Base-by-base conservation (phyloP, 345 rosid genomes). In the Eucalyptus sp. region DNA sequence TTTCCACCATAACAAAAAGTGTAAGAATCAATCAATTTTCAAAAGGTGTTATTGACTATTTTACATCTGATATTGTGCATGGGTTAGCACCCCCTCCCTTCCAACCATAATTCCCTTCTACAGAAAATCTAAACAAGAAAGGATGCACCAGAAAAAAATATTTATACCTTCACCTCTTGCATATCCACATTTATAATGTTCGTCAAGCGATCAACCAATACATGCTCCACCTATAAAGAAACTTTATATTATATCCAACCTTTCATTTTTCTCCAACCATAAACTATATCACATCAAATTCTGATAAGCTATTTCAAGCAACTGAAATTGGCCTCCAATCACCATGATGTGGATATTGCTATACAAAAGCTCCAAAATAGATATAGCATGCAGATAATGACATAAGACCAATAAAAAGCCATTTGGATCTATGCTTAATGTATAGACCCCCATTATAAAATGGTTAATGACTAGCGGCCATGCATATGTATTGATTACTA, bases 221-320 rank as follows among this genome's bases (percentile, higher is more conserved):
- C 94, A 76, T 95, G 97, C 93, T 97, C 98, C 76, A 96, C 97
- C 98, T 96, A 93, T 51, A 91, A 92, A 4, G 88, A 50, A 87
- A 76, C 83, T 76, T 76, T 41, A 20, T 41, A 20, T 76, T 76
- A 76, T 76, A 76, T 76, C 48, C 83, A 41, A 76, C 27, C 83
- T 76, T 37, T 11, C 83, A 37, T 76, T 76, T 41, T 37, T 76
- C 6, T 22, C 83, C 83, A 76, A 76, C 48, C 27, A 10, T 76
- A 76, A 41, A 37, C 6, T 20, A 76, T 76, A 76, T 41, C 8
- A 76, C 43, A 41, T 18, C 27, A 76, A 76, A 20, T 76, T 76
- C 48, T 20, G 27, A 37, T 20, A 76, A 76, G 83, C 83, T 10
- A 76, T 76, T 41, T 76, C 48, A 76, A 37, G 83, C 48, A 76